Conservation (phyloP, 768 basidiomycete species). For the button mushroom (Agaricus bisporus) region DNA sequence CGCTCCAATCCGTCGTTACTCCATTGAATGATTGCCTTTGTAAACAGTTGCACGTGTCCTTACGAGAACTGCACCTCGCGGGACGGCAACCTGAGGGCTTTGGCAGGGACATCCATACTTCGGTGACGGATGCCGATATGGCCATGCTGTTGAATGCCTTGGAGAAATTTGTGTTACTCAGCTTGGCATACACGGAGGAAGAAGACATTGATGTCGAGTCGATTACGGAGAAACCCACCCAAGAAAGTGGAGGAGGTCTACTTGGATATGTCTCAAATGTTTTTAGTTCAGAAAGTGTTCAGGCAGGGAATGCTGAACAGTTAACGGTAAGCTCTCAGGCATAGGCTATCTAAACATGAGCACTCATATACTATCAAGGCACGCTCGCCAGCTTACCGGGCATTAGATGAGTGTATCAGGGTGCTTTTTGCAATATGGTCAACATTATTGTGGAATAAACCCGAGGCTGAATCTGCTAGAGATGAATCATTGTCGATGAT, state of each 20-base stretch:
- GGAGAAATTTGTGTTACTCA: conserved; percentile 75
- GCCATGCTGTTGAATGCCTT: conserved; percentile 79
- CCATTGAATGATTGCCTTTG: conserved; percentile 80
- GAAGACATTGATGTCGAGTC: conserved; percentile 38
- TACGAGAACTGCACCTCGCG: conserved; percentile 49
- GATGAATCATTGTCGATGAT: conserved; percentile 67
- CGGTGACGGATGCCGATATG: conserved; percentile 74
- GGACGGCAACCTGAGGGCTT: conserved; percentile 29
- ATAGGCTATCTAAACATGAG: neutral
- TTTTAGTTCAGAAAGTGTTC: conserved; percentile 66
- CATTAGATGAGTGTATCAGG: conserved; percentile 77
- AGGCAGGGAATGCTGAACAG: conserved; percentile 44
- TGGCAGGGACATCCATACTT: conserved; percentile 36
- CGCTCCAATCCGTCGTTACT: conserved; percentile 56
- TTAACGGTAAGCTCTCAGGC: conserved; percentile 39
- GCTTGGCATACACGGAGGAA: conserved; percentile 55
- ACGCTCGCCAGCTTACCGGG: conserved; percentile 68
- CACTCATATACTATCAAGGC: conserved; percentile 32
- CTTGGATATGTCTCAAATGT: conserved; percentile 90
- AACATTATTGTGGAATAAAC: conserved; percentile 44
- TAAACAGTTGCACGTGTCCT: conserved; percentile 51
- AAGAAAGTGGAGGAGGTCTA: conserved; percentile 59
- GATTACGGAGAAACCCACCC: conserved; percentile 42
- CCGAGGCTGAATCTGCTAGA: conserved; percentile 41
- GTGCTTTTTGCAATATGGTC: conserved; percentile 75